Conservation (phyloP, 2,329 filamentous ascomycete species). For the Elsinoe ampelina region DNA sequence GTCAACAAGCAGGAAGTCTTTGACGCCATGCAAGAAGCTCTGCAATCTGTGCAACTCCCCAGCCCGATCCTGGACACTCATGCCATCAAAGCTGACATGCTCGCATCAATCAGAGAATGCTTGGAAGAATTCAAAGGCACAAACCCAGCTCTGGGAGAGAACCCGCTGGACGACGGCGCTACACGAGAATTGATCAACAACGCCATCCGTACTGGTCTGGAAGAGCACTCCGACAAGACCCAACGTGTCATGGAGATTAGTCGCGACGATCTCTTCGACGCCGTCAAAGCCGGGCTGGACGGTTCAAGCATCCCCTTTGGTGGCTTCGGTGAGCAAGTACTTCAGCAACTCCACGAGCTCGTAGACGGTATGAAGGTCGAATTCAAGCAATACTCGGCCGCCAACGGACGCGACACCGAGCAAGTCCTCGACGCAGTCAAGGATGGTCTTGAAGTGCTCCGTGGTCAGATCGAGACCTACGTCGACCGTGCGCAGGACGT, state of each 20-base stretch:
- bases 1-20: constrained; percentile 70
- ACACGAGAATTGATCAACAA: constrained; percentile 48
- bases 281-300: constrained; percentile 48
- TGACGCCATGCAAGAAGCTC: constrained; percentile 71
- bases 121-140: constrained; percentile 68
- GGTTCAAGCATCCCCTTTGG: constrained; percentile 44
- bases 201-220: constrained; percentile 51
- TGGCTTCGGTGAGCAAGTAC: constrained; percentile 49
- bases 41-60: constrained; percentile 72
- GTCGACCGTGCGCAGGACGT: constrained; percentile 62
- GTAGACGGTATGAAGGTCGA: constrained; percentile 53
- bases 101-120: constrained; percentile 75
- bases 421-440: constrained; percentile 82
- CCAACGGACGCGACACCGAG: constrained; percentile 73
- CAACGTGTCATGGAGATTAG: constrained; percentile 39
- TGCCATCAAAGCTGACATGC: constrained; percentile 72
- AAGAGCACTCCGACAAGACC: constrained; percentile 33
- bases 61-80: constrained; percentile 58
- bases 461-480: constrained; percentile 70
- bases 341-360: constrained; percentile 50
- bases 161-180: constrained; percentile 33
- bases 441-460: constrained; percentile 74
- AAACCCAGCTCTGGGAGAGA: constrained; percentile 18
- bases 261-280: constrained; percentile 47
- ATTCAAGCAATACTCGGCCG: constrained; percentile 70